Conservation (phyloP, 371 early-diverging fungal genomes). For the Haplosporangium sp. region DNA sequence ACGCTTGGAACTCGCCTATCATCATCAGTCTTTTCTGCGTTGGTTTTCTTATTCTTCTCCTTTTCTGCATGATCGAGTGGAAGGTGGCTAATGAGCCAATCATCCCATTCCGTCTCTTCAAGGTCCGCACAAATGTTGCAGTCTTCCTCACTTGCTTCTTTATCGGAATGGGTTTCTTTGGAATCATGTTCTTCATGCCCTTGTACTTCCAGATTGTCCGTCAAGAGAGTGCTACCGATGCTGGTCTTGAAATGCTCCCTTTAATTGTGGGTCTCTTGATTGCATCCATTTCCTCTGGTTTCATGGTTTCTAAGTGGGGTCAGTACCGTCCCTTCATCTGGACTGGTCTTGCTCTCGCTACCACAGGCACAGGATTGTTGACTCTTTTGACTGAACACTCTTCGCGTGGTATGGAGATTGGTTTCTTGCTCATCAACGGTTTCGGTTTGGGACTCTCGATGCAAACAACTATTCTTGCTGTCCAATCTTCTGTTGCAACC, state of each 20-base stretch:
- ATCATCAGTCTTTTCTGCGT: conserved; percentile 57
- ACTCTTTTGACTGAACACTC: conserved; percentile 60
- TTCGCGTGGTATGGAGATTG: conserved; percentile 57
- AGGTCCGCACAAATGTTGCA: conserved; percentile 34
- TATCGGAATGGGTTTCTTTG: conserved; percentile 60
- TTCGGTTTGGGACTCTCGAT: conserved; percentile 71
- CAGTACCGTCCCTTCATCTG: conserved; percentile 64
- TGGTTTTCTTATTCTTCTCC: conserved; percentile 56
- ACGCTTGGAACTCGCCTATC: conserved; percentile 70
- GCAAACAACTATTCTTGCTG: conserved; percentile 71
- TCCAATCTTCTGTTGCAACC: conserved; percentile 64
- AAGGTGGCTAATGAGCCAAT: conserved; percentile 65
- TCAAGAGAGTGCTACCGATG: conserved; percentile 61
- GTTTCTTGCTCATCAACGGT: conserved; percentile 64
- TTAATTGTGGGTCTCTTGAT: conserved; percentile 66
- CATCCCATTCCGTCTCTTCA: conserved; percentile 62
- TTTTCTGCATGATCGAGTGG: conserved; percentile 61
- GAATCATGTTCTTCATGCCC: conserved; percentile 71
- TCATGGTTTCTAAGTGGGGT: conserved; percentile 61
- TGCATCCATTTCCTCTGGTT: conserved; percentile 63
- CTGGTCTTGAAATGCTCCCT: conserved; percentile 77
- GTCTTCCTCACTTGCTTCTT: conserved; percentile 55
- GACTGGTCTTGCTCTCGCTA: conserved; percentile 60
- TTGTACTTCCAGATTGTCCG: conserved; percentile 71
- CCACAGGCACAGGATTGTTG: conserved; percentile 62